These are phyloP conservation scores for Hypoxylon sp. DNA, from an alignment of 2,329 filamentous ascomycete species.

Conservation along the genomic window DNA sequence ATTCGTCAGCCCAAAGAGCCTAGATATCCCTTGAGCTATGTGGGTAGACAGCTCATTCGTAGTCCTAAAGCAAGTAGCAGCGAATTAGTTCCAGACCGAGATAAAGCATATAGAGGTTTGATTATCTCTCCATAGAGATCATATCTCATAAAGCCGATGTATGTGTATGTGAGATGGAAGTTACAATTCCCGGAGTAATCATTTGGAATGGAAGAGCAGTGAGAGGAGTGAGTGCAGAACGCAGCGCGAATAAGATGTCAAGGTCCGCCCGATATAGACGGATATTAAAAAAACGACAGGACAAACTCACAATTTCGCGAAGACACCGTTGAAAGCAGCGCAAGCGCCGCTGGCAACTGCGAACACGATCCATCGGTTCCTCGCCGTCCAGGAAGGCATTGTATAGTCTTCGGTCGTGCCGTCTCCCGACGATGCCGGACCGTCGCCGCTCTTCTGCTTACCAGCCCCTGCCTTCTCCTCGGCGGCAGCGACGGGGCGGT, in stretches of 20 bases:
- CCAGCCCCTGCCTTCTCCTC: conserved; percentile 9
- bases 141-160: background rate
- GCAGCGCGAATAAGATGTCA: background rate
- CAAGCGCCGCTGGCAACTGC: conserved; percentile 81
- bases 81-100: conserved; percentile 11
- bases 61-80: conserved; percentile 56
- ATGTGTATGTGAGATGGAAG: background rate
- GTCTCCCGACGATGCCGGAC: background rate
- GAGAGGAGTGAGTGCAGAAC: background rate
- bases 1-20: conserved; percentile 58
- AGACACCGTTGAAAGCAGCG: conserved; percentile 84
- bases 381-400: conserved; percentile 46
- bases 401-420: background rate
- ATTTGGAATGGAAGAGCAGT: background rate
- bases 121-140: background rate
- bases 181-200: background rate
- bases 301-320: conserved; percentile 79
- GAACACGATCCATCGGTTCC: conserved; percentile 73
- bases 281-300: background rate
- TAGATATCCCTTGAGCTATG: conserved; percentile 61
- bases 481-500: conserved; percentile 22
- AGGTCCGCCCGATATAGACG: background rate
- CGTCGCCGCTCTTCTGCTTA: conserved; percentile 30
- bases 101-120: background rate
- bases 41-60: conserved; percentile 67